Evolutionary conservation across 805 yeast species (phyloP).

Genomic region (Lipomyces spencermartinsiae): DNA sequence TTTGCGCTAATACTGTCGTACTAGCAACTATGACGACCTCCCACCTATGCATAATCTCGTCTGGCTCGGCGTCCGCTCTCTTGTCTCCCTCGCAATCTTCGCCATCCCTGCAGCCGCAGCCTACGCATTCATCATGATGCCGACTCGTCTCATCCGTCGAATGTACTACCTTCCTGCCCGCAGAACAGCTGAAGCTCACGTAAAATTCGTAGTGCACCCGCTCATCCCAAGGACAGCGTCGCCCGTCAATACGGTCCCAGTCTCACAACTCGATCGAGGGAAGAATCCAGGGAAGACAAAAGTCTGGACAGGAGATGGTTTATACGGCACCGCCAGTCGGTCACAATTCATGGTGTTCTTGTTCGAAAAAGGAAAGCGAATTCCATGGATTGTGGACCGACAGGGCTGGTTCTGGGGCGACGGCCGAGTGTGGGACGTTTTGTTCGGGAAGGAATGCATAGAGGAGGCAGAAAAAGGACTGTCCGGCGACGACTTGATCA

Average conservation of each 20-base stretch:
- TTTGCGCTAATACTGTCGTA: background rate
- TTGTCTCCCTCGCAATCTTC: conserved; percentile 49
- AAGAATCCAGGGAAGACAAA: conserved; percentile 56
- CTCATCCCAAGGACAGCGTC: conserved; percentile 75
- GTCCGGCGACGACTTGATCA: conserved; percentile 60
- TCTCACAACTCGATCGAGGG: conserved; percentile 60
- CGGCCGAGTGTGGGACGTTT: conserved; percentile 79
- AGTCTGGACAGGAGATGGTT: conserved; percentile 87
- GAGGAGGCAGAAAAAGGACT: conserved; percentile 76
- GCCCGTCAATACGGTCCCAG: conserved; percentile 72
- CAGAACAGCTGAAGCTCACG: conserved; percentile 49
- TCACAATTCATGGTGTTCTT: conserved; percentile 75
- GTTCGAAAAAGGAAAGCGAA: conserved; percentile 59
- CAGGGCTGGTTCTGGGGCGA: conserved; percentile 94
- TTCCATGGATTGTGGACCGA: conserved; percentile 81
- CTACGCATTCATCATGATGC: conserved; percentile 56
- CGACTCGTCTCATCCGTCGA: conserved; percentile 73
- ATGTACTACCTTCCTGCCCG: conserved; percentile 71
- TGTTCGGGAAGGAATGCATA: conserved; percentile 82
- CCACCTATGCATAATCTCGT: conserved; percentile 50
- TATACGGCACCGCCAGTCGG: conserved; percentile 81
- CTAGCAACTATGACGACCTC: conserved; percentile 54
- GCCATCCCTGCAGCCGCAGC: conserved; percentile 53
- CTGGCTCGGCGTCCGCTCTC: conserved; percentile 48
- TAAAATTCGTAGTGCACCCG: conserved; percentile 77